phyloP scores from a whole-genome alignment of 306 rosid genomes.

The Acacia acuminata region DNA sequence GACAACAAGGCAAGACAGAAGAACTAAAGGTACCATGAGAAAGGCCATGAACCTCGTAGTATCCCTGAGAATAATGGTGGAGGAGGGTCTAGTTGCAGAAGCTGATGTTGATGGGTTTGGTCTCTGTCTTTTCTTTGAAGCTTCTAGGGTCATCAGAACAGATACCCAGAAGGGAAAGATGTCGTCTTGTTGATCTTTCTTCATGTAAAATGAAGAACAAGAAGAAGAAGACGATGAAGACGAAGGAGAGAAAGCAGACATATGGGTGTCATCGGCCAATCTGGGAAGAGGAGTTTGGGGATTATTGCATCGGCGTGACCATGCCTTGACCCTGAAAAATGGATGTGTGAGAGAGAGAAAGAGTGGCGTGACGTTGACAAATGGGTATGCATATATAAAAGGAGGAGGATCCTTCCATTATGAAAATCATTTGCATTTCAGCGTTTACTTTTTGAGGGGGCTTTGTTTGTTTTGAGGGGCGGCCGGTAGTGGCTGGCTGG shows the following conservation, averaged over 20 bases:
- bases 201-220: neutral
- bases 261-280: slow-evolving; percentile 42
- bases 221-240: neutral
- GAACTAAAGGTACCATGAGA: slow-evolving; percentile 20
- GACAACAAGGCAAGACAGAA: slow-evolving; percentile 33
- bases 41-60: slow-evolving; percentile 34
- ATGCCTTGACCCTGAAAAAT: slow-evolving; percentile 47
- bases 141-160: slow-evolving; percentile 21
- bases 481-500: slow-evolving; percentile 43
- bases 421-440: slow-evolving; percentile 5
- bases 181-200: slow-evolving; percentile 17
- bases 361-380: slow-evolving; percentile 50
- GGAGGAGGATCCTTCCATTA: slow-evolving; percentile 24
- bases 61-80: neutral
- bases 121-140: neutral
- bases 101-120: slow-evolving; percentile 21
- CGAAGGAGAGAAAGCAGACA: slow-evolving; percentile 24
- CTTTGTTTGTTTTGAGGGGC: slow-evolving; percentile 20
- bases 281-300: slow-evolving; percentile 36
- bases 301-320: slow-evolving; percentile 35
- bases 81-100: neutral
- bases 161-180: neutral
- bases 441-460: slow-evolving; percentile 53
- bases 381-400: slow-evolving; percentile 23
- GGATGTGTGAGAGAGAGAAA: slow-evolving; percentile 23